phyloP scores from a whole-genome alignment of 805 yeast genomes.

The Citeromyces matritensis region DNA sequence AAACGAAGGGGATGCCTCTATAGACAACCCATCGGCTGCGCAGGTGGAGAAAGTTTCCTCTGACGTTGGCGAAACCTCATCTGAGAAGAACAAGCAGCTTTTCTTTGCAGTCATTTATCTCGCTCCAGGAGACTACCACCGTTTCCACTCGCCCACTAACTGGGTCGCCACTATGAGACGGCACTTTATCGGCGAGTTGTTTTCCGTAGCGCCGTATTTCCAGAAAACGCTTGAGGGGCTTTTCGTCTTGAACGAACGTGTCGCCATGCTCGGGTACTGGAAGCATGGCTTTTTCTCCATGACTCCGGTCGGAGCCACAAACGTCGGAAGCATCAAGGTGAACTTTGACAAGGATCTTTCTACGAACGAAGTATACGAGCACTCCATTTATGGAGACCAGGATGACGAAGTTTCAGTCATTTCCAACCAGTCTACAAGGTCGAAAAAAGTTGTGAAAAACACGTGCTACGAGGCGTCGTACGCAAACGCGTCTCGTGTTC shows the following conservation, averaged over 20 bases:
- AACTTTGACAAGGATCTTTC: conserved; percentile 84
- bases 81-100: conserved; percentile 32
- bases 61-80: conserved; percentile 8
- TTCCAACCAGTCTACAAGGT: not conserved
- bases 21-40: conserved; percentile 12
- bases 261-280: conserved; percentile 92
- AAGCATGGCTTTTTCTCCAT: conserved; percentile 92
- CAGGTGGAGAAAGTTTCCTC: conserved; percentile 12
- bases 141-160: conserved; percentile 89
- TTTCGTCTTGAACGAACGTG: conserved; percentile 88
- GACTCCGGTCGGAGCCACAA: conserved; percentile 99
- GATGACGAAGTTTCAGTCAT: conserved; percentile 2
- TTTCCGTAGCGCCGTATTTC: conserved; percentile 93
- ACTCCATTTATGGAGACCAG: conserved; percentile 14
- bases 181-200: conserved; percentile 91
- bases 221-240: conserved; percentile 77
- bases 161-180: conserved; percentile 94
- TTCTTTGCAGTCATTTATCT: conserved; percentile 85
- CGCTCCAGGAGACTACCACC: conserved; percentile 98
- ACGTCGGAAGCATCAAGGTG: conserved; percentile 87
- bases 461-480: conserved; percentile 94
- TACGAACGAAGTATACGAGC: conserved; percentile 63
- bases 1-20: conserved; percentile 57
- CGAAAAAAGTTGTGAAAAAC: conserved; percentile 39
- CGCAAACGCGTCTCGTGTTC: conserved; percentile 53